phyloP scores from a whole-genome alignment of 306 rosid genomes.

The Vachellia pachyceras region DNA sequence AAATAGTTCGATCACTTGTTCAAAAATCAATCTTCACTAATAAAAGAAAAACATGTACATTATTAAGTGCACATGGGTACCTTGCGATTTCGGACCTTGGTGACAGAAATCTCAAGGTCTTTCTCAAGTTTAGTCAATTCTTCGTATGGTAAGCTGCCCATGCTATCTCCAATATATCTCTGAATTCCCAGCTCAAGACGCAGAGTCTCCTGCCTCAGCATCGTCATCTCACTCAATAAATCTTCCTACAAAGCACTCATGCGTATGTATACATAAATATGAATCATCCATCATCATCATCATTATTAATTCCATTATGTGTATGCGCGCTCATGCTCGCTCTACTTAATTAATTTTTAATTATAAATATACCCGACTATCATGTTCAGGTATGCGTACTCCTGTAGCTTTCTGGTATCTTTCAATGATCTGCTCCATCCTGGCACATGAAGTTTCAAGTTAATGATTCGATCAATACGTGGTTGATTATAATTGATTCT shows the following conservation, averaged over 20 bases:
- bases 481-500: too few species aligned
- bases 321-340: too few species aligned
- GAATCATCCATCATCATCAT: too few species aligned
- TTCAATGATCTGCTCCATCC: slow-evolving; percentile 78
- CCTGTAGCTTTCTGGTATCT: slow-evolving; percentile 62
- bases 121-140: slow-evolving; percentile 60
- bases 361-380: slow-evolving; percentile 24
- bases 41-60: too few species aligned
- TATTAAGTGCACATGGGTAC: slow-evolving; percentile 22
- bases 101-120: slow-evolving; percentile 53
- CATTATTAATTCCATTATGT: too few species aligned
- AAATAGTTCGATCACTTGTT: too few species aligned
- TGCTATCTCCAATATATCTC: slow-evolving; percentile 57
- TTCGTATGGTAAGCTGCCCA: slow-evolving; percentile 41
- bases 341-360: too few species aligned
- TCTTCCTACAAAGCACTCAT: slow-evolving; percentile 49
- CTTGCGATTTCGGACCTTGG: slow-evolving; percentile 66
- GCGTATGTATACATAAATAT: too few species aligned
- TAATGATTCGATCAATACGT: neutral
- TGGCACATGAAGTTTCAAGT: slow-evolving; percentile 32
- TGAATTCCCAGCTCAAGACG: slow-evolving; percentile 62
- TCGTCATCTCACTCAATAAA: slow-evolving; percentile 50
- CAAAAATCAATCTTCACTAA: too few species aligned
- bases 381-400: slow-evolving; percentile 39
- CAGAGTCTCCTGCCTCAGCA: slow-evolving; percentile 54